Conservation (phyloP, 1,284 basidiomycete species). For the Sanghuangporus sanghuang region DNA sequence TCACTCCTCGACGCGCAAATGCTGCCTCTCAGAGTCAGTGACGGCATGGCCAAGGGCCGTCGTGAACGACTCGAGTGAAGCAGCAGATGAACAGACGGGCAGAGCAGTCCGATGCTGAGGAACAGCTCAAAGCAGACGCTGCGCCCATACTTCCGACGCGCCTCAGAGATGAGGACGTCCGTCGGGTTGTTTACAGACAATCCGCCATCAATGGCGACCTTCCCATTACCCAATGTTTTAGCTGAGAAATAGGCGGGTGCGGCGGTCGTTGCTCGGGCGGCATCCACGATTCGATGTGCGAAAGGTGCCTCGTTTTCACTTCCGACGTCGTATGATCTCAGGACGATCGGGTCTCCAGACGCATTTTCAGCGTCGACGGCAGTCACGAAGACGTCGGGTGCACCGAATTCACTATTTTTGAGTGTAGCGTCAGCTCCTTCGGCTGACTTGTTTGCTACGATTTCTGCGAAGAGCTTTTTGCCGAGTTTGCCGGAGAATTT, state of each 20-base stretch:
- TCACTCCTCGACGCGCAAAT: background rate
- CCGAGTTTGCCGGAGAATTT: background rate
- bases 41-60: no score
- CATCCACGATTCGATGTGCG: background rate
- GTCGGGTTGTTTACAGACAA: background rate
- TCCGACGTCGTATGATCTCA: background rate
- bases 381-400: background rate
- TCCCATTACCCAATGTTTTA: background rate
- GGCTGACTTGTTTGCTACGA: background rate
- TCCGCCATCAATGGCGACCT: background rate
- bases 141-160: background rate
- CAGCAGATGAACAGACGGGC: no score
- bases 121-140: background rate
- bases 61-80: no score
- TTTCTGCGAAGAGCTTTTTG: background rate
- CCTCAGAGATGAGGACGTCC: background rate
- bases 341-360: background rate
- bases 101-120: no score
- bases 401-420: background rate
- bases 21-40: background rate
- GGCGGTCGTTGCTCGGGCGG: background rate
- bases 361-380: background rate
- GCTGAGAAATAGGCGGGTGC: background rate
- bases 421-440: background rate
- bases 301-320: background rate